A percentile compares a stretch with the other conserved stretches of the same genome.
Evolutionary conservation across 768 basidiomycete species (phyloP).

Genomic region (Tephrocybe sp.): DNA sequence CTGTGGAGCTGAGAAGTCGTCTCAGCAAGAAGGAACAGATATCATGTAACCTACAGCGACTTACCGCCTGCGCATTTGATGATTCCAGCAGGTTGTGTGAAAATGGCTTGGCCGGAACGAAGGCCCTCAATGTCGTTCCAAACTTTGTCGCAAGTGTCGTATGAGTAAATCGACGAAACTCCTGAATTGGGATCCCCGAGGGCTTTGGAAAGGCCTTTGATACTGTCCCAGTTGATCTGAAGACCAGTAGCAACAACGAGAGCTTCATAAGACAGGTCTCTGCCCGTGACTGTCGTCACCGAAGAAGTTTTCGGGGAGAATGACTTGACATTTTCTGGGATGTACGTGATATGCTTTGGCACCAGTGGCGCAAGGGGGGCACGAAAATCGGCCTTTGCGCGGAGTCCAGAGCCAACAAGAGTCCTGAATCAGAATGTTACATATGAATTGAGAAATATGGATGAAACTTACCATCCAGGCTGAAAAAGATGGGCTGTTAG

Average conservation of each 20-base stretch:
- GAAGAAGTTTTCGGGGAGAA: slow-evolving; percentile 78
- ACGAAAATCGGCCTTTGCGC: slow-evolving; percentile 64
- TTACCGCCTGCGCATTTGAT: slow-evolving; percentile 93
- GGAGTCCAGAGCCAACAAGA: slow-evolving; percentile 86
- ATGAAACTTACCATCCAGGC: slow-evolving; percentile 78
- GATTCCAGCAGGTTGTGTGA: slow-evolving; percentile 90
- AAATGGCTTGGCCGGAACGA: slow-evolving; percentile 79
- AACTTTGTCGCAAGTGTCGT: slow-evolving; percentile 84
- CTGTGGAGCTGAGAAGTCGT: slow-evolving; percentile 59
- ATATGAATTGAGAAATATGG: neutral
- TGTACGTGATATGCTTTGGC: slow-evolving; percentile 67
- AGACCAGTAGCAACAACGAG: slow-evolving; percentile 89
- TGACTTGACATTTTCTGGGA: slow-evolving; percentile 64
- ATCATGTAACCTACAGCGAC: neutral
- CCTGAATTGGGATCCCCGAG: slow-evolving; percentile 74
- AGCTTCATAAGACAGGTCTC: slow-evolving; percentile 73
- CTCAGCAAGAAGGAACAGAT: neutral
- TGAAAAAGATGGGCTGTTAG: too few species aligned
- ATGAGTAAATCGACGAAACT: slow-evolving; percentile 91
- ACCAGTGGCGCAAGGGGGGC: slow-evolving; percentile 68
- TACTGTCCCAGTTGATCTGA: slow-evolving; percentile 78
- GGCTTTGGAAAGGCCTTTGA: slow-evolving; percentile 72
- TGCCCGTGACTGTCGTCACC: slow-evolving; percentile 69
- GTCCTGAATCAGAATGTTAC: slow-evolving; percentile 54
- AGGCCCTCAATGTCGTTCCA: slow-evolving; percentile 81